Percentiles rank a stretch among this genome's conserved stretches.
These are phyloP conservation scores for Mycena sp. DNA, from an alignment of 1,284 basidiomycete genomes.

Conservation along the genomic window DNA sequence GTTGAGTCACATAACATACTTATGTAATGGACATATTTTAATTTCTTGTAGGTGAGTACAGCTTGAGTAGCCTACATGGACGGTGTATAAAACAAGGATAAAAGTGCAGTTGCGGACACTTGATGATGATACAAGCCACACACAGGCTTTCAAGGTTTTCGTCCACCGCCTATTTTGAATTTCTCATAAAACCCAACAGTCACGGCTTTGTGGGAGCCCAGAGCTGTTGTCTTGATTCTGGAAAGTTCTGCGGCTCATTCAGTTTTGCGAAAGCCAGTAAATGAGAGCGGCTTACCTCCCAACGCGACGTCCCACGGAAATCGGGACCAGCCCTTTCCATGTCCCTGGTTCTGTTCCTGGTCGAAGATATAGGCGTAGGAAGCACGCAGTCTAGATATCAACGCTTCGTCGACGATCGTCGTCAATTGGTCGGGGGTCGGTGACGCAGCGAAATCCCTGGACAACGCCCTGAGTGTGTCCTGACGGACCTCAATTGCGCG, in stretches of 20 bases:
- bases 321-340: slow-evolving; percentile 32
- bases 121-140: no score
- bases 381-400: slow-evolving; percentile 36
- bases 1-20: no score
- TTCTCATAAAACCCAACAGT: slow-evolving; percentile 37
- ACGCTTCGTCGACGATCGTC: slow-evolving; percentile 33
- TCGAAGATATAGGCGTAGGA: slow-evolving; percentile 40
- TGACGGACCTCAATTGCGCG: slow-evolving; percentile 50
- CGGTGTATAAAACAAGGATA: no score
- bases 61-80: no score
- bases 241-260: slow-evolving; percentile 32
- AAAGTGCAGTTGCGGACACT: no score
- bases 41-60: no score
- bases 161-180: slow-evolving; percentile 30
- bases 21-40: no score
- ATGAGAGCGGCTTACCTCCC: slow-evolving; percentile 19
- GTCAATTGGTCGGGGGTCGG: slow-evolving; percentile 27
- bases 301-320: slow-evolving; percentile 42
- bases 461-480: slow-evolving; percentile 48
- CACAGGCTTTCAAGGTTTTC: no score
- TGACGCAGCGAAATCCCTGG: slow-evolving; percentile 40
- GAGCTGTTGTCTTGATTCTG: slow-evolving; percentile 36
- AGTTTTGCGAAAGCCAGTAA: neutral
- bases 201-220: slow-evolving; percentile 36
- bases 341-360: slow-evolving; percentile 11